A percentile compares a stretch with the other conserved stretches of the same genome.
These are phyloP conservation scores for Nitzschia inconspicua DNA, from an alignment of 108 stramenopile species.

Conservation along the genomic window DNA sequence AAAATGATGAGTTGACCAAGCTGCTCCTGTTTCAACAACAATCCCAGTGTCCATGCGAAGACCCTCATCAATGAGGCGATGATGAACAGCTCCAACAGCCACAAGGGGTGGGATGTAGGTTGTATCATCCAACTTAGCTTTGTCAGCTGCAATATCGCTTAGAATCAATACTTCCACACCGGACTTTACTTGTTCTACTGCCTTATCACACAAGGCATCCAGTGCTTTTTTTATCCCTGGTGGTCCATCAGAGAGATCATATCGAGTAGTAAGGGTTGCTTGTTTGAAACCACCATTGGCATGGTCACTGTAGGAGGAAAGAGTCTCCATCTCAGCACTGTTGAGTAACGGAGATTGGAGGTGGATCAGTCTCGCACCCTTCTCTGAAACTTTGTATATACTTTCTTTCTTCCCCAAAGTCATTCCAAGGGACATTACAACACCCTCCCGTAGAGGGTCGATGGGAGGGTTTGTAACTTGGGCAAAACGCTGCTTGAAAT, in stretches of 20 bases:
- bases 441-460: slow-evolving; percentile 94
- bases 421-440: slow-evolving; percentile 96
- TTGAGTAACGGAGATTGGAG: slow-evolving; percentile 82
- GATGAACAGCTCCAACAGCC: slow-evolving; percentile 96
- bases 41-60: slow-evolving; percentile 91
- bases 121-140: slow-evolving; percentile 49
- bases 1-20: slow-evolving; percentile 93
- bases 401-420: slow-evolving; percentile 92
- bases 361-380: slow-evolving; percentile 81
- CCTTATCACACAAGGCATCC: slow-evolving; percentile 79
- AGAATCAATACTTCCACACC: slow-evolving; percentile 91
- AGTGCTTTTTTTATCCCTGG: slow-evolving; percentile 81
- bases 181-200: slow-evolving; percentile 72
- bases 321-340: slow-evolving; percentile 64
- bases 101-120: slow-evolving; percentile 92
- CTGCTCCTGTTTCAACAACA: slow-evolving; percentile 90
- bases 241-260: slow-evolving; percentile 74
- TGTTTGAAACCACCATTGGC: slow-evolving; percentile 84
- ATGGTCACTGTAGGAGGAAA: slow-evolving; percentile 43
- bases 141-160: slow-evolving; percentile 76
- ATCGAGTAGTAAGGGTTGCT: slow-evolving; percentile 80
- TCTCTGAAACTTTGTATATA: slow-evolving; percentile 88
- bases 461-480: slow-evolving; percentile 99
- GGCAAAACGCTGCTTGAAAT: slow-evolving; percentile 97
- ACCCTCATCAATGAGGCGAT: slow-evolving; percentile 90